phyloP scores from a whole-genome alignment of 208 protist genomes.

The Tritrichomonas musculus region DNA sequence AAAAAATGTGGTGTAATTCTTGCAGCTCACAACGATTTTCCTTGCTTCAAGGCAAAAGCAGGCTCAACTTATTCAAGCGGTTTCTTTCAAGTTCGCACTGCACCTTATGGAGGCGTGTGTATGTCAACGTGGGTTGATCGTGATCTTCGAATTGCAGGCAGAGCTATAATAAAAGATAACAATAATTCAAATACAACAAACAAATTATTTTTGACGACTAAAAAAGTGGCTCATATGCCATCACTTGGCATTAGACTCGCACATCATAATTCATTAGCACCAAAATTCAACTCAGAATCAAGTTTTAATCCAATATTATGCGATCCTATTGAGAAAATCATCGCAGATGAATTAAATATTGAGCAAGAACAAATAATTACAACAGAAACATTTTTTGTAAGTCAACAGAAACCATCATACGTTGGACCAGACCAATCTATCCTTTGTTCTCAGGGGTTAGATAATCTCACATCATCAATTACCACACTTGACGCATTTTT shows the following conservation, averaged over 20 bases:
- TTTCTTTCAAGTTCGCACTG: not conserved
- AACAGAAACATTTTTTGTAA: not conserved
- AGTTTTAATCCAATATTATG: no score
- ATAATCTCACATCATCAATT: not conserved
- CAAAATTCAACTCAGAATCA: no score
- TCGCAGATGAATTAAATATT: constrained; percentile 8
- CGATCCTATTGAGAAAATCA: not conserved
- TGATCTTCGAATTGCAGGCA: not conserved
- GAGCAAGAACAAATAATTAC: not conserved
- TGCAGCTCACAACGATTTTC: not conserved
- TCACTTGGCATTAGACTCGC: no score
- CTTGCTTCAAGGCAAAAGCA: not conserved
- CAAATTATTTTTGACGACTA: no score
- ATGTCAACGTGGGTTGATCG: not conserved
- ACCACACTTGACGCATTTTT: not conserved
- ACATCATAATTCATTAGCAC: no score
- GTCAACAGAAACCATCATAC: not conserved
- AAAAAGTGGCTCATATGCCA: no score
- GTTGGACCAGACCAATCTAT: not conserved
- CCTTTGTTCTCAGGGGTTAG: not conserved
- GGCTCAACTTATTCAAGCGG: no score
- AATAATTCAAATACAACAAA: no score
- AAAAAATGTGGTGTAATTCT: not conserved
- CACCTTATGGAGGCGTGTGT: not conserved
- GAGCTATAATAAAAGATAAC: not conserved